phyloP scores from a whole-genome alignment of 306 rosid species.

The Prunus mongolica region DNA sequence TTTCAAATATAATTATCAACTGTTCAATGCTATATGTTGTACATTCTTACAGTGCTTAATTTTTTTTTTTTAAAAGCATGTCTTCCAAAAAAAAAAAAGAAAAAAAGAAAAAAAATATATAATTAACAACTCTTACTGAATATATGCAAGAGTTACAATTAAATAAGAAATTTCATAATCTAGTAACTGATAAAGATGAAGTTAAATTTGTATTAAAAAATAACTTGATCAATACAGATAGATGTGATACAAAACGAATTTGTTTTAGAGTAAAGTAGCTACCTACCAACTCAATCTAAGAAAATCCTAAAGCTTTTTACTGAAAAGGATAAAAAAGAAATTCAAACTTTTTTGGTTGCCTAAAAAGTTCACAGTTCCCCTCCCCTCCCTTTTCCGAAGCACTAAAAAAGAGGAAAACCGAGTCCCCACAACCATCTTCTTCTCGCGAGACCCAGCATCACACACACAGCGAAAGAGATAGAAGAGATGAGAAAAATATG shows the following conservation, averaged over 20 bases:
- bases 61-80: no score
- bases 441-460: slow-evolving; percentile 16
- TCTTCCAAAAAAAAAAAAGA: no score
- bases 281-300: background rate
- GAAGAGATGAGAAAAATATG: slow-evolving; percentile 32
- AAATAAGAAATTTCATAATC: no score
- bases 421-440: slow-evolving; percentile 13
- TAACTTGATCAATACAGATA: background rate
- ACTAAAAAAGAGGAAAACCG: slow-evolving; percentile 15
- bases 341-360: slow-evolving; percentile 8
- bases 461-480: slow-evolving; percentile 19
- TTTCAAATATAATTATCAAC: no score
- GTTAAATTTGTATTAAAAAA: background rate
- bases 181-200: background rate
- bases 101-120: no score
- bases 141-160: no score
- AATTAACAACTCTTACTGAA: no score
- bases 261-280: background rate
- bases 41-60: no score
- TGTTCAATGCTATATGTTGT: no score
- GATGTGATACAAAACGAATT: background rate
- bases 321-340: background rate
- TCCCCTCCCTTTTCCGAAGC: slow-evolving; percentile 5
- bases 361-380: slow-evolving; percentile 27
- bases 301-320: background rate